These are phyloP conservation scores for Chamaenerion angustifolium DNA, from an alignment of 345 rosid species.

Conservation along the genomic window DNA sequence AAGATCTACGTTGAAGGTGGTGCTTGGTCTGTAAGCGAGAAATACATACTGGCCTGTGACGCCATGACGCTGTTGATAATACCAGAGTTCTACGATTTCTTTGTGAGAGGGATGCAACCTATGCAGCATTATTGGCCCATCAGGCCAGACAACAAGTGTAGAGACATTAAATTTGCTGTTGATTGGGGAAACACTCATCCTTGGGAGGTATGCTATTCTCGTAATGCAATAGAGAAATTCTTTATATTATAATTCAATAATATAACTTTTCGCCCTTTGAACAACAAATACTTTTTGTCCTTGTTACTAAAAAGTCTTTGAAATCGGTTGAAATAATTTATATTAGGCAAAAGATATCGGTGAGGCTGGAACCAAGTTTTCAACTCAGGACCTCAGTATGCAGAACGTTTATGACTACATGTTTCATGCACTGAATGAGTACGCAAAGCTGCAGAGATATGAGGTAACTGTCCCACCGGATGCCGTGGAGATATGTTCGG, in stretches of 20 bases:
- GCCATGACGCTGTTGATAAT: slow-evolving; percentile 24
- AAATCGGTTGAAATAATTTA: not conserved
- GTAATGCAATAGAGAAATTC: not conserved
- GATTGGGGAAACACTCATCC: slow-evolving; percentile 62
- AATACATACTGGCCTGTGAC: slow-evolving; percentile 45
- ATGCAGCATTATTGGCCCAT: slow-evolving; percentile 64
- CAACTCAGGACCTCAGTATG: slow-evolving; percentile 45
- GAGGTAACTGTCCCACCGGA: slow-evolving; percentile 32
- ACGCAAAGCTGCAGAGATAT: slow-evolving; percentile 43
- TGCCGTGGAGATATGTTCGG: slow-evolving; percentile 44
- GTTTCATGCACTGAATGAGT: slow-evolving; percentile 59
- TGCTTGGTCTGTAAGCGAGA: slow-evolving; percentile 57
- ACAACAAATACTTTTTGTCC: too few species aligned
- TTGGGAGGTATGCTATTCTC: slow-evolving; percentile 26
- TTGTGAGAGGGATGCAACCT: slow-evolving; percentile 32
- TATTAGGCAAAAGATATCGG: slow-evolving; percentile 52
- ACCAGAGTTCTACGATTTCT: slow-evolving; percentile 38
- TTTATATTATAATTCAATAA: too few species aligned
- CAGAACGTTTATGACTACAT: slow-evolving; percentile 60
- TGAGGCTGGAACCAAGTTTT: slow-evolving; percentile 41
- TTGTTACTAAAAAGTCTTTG: too few species aligned
- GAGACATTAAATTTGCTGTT: slow-evolving; percentile 65
- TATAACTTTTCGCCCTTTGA: too few species aligned
- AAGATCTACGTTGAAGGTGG: slow-evolving; percentile 71
- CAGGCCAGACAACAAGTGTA: slow-evolving; percentile 36